Base-by-base conservation (phyloP, 2,329 filamentous ascomycete species). In the Xylaria polymorpha region DNA sequence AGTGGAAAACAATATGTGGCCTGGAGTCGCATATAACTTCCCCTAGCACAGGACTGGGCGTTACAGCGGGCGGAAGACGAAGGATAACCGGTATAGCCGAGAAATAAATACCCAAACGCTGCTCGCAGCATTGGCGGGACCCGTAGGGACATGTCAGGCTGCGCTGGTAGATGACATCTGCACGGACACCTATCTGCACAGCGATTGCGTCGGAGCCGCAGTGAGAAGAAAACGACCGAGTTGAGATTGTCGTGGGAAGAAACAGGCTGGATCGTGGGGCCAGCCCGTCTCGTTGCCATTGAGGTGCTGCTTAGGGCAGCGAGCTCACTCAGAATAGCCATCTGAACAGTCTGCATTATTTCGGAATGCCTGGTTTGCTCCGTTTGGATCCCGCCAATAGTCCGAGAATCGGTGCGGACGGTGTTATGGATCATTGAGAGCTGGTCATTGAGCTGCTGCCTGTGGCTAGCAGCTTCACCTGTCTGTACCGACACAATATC, bases 11-110 rank as follows among this genome's bases (percentile, higher is more conserved):
- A 3, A 14, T 63, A 63, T 2, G 10, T 25, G 41, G 12, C 41
- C 7, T 63, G 61, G 2, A 63, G 37, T 14, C 61, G 39, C n/a
- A 56, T 6, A 9, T 63, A 39, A n/a, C 46, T 63, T n/a, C 50
- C 50, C n/a, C 9, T 56, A 7, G 61, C 39, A 14, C 61, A 63
- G 18, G 22, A 46, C 0, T 29, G 1, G 10, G 37, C n/a, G 39
- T 57, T 39, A 10, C 61, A 63, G 8, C 61, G 25, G 41, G 61
- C 25, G 18, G 50, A 48, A 37, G 50, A 1, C 50, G 50, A 63
- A 63, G 61, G 61, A 25, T 63, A 63, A 6, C 50, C 50, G 10
- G 50, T 46, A 14, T 63, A 63, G 50, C 61, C 29, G 15, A 63
- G 50, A 25, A 63, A 63, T 63, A 63, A 48, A 48, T 46, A 39